These are phyloP conservation scores for Antitrichia curtipendula DNA, from an alignment of 225 moss, liverwort and hornwort species.

Conservation along the genomic window DNA sequence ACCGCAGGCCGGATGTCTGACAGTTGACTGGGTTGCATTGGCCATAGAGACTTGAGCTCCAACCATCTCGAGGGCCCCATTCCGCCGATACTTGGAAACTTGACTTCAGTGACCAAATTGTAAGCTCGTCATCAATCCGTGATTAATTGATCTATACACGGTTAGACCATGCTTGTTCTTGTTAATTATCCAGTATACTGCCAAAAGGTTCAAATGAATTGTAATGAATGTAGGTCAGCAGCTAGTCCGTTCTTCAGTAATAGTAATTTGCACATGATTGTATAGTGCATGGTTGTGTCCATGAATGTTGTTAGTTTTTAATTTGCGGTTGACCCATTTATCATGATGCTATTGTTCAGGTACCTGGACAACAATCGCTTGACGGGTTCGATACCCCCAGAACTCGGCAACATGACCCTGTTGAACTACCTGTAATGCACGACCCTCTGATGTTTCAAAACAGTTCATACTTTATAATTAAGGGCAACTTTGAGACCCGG, in stretches of 20 bases:
- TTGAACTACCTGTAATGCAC: slow-evolving; percentile 44
- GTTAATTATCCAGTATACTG: background rate
- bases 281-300: background rate
- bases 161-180: background rate
- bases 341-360: background rate
- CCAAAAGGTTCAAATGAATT: background rate
- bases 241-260: background rate
- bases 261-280: background rate
- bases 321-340: background rate
- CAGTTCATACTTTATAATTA: background rate
- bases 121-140: background rate
- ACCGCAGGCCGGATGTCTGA: background rate
- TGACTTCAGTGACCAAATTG: slow-evolving; percentile 52
- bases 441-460: background rate
- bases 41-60: slow-evolving; percentile 31
- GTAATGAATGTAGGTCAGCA: background rate
- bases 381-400: slow-evolving; percentile 42
- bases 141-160: background rate
- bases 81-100: slow-evolving; percentile 46
- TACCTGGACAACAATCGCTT: slow-evolving; percentile 41
- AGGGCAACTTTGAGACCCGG: background rate
- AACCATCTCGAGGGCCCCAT: slow-evolving; percentile 43
- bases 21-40: background rate
- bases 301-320: background rate
- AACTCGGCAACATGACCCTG: slow-evolving; percentile 45